Conservation (phyloP, 108 stramenopile species). For the Cyclotella baltica region DNA sequence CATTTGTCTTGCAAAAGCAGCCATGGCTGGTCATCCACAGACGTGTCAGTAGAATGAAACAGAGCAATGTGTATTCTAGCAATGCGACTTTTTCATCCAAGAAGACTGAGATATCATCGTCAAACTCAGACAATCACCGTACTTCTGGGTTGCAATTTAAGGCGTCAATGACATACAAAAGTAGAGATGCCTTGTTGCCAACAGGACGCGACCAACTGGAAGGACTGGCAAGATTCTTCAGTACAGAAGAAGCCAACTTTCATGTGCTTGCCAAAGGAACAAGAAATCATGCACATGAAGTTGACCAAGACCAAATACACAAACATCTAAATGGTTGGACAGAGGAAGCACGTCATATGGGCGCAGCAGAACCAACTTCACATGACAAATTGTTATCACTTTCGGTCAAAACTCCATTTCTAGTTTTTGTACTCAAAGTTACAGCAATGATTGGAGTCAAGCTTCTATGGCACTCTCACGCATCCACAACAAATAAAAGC, state of each 20-base stretch:
- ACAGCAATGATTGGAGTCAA: constrained; percentile 1
- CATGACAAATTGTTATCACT: background rate
- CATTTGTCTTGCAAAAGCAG: background rate
- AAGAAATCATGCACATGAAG: background rate
- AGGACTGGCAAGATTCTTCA: background rate
- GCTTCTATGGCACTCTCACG: background rate
- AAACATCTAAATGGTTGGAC: background rate
- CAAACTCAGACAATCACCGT: background rate
- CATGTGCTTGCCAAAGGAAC: constrained; percentile 4
- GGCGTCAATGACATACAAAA: constrained; percentile 2
- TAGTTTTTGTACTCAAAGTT: constrained; percentile 4
- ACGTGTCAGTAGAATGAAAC: background rate
- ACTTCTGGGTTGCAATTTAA: background rate
- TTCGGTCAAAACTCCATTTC: background rate
- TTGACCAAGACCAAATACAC: background rate
- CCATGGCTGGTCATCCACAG: background rate
- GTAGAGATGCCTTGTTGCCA: background rate
- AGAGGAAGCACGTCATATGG: background rate
- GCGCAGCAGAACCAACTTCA: background rate
- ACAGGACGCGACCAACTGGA: background rate
- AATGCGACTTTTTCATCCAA: background rate
- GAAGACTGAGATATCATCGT: background rate
- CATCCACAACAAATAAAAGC: background rate
- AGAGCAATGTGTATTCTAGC: background rate
- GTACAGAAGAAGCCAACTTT: background rate